These are phyloP conservation scores for Ogataea trehaloabstinens DNA, from an alignment of 805 yeast species.

Conservation along the genomic window DNA sequence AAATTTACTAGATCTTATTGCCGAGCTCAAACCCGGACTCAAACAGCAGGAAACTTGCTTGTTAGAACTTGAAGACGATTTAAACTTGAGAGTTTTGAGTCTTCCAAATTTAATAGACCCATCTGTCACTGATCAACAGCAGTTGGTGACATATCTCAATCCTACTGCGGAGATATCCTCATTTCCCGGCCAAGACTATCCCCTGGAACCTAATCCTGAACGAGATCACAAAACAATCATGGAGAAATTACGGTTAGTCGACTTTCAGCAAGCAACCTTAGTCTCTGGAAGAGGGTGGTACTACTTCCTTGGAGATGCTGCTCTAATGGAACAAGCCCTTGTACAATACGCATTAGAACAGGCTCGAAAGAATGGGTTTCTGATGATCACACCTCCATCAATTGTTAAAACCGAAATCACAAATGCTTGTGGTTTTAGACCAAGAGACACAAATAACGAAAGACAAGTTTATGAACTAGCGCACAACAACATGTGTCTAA, in stretches of 20 bases:
- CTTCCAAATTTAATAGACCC: conserved; percentile 65
- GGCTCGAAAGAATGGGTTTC: conserved; percentile 69
- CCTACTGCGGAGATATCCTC: conserved; percentile 31
- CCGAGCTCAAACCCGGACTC: conserved; percentile 29
- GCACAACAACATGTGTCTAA: conserved; percentile 53
- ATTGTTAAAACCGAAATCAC: conserved; percentile 76
- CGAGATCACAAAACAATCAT: conserved; percentile 74
- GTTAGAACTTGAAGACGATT: conserved; percentile 33
- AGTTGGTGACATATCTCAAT: conserved; percentile 53
- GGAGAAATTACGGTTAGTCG: conserved; percentile 60
- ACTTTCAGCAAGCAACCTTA: conserved; percentile 67
- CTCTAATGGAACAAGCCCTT: conserved; percentile 84
- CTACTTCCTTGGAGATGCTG: conserved; percentile 81
- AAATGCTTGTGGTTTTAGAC: conserved; percentile 91
- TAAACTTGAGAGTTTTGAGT: conserved; percentile 41
- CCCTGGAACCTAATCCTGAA: conserved; percentile 17
- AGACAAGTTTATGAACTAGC: conserved; percentile 74
- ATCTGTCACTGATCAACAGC: conserved; percentile 41
- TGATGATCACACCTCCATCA: conserved; percentile 77
- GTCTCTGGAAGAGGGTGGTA: conserved; percentile 89
- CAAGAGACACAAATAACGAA: conserved; percentile 84
- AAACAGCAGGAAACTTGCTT: conserved; percentile 26
- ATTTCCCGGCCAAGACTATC: conserved; percentile 12
- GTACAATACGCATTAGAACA: conserved; percentile 70
- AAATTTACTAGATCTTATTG: conserved; percentile 16